A percentile compares a stretch with the other conserved stretches of the same genome.
These are phyloP conservation scores for Oenanthe javanica DNA, from an alignment of 140 eudicot species.

Conservation along the genomic window DNA sequence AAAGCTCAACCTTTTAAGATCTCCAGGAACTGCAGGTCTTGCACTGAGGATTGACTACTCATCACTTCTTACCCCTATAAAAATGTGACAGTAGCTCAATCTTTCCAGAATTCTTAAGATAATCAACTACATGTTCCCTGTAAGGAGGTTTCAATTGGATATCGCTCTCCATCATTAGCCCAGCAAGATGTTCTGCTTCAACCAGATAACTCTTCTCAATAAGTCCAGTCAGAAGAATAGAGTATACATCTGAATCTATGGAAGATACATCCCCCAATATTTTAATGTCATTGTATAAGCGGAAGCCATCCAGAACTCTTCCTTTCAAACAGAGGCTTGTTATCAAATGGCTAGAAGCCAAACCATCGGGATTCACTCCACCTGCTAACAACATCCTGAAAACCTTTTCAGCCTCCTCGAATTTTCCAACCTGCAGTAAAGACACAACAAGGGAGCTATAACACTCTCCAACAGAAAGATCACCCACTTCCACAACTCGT, in stretches of 20 bases:
- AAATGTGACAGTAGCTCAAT: constrained; percentile 33
- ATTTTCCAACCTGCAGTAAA: constrained; percentile 31
- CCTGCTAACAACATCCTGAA: constrained; percentile 59
- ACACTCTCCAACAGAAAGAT: constrained; percentile 44
- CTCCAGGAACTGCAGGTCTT: not conserved
- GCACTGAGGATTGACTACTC: not conserved
- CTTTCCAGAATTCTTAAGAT: constrained; percentile 36
- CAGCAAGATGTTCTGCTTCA: constrained; percentile 65
- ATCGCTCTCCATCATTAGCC: constrained; percentile 38
- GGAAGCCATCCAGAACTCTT: constrained; percentile 46
- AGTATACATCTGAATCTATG: constrained; percentile 59
- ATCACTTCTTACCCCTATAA: constrained; percentile 12
- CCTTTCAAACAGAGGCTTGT: constrained; percentile 38
- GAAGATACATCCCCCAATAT: constrained; percentile 30
- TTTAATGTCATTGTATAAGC: constrained; percentile 45
- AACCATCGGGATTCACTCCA: constrained; percentile 61
- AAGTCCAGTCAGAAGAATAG: constrained; percentile 51
- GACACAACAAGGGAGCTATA: constrained; percentile 62
- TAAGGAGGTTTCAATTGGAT: constrained; percentile 36
- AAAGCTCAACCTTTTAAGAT: not conserved
- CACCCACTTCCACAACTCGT: constrained; percentile 25
- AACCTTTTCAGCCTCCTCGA: constrained; percentile 50
- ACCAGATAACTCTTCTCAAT: constrained; percentile 28
- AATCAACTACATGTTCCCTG: constrained; percentile 29
- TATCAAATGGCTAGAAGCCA: constrained; percentile 51